Evolutionary conservation across 106 monocot genomes (phyloP).

Genomic region (Apostasia ramifera): DNA sequence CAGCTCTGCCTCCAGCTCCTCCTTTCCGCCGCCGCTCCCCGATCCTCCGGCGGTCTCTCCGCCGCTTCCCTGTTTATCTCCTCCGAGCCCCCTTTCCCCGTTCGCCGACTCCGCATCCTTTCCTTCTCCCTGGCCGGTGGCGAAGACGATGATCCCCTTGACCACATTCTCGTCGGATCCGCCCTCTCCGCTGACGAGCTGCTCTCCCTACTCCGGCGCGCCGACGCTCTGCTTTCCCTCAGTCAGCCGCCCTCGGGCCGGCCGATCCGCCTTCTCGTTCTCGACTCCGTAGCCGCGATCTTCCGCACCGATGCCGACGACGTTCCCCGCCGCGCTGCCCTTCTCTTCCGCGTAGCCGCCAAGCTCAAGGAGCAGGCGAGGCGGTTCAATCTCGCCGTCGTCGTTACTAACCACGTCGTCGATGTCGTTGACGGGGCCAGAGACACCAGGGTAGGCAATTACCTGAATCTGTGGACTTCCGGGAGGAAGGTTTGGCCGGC

Average conservation of each 20-base stretch:
- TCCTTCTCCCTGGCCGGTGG: conserved; percentile 6
- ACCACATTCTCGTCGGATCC: conserved; percentile 58
- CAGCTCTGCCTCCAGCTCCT: conserved; percentile 93
- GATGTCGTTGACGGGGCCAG: conserved; percentile 37
- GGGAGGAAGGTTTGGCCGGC: conserved; percentile 67
- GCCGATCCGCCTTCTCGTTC: conserved; percentile 53
- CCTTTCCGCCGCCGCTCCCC: conserved; percentile 47
- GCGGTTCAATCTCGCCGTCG: conserved; percentile 36
- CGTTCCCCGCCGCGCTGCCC: conserved; percentile 32
- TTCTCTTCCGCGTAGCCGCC: conserved; percentile 57
- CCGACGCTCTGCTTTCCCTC: conserved; percentile 28
- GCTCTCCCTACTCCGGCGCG: conserved; percentile 45
- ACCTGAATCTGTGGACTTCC: conserved; percentile 32
- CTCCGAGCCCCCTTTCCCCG: conserved; percentile 72
- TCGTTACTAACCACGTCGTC: conserved; percentile 88
- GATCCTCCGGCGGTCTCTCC: conserved; percentile 36
- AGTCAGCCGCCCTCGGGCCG: conserved; percentile 19
- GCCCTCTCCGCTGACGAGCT: conserved; percentile 67
- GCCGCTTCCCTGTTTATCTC: conserved; percentile 76
- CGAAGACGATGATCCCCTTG: conserved; percentile 29
- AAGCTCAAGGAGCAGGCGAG: conserved; percentile 59
- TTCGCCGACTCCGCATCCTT: conserved; percentile 47
- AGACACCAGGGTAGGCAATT: conserved; percentile 22
- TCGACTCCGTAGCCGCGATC: conserved; percentile 82
- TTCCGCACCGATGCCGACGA: conserved; percentile 84